A percentile compares a stretch with the other conserved stretches of the same genome.
Conservation (phyloP, 164 flowering plant genomes). For the Annona cherimola region DNA sequence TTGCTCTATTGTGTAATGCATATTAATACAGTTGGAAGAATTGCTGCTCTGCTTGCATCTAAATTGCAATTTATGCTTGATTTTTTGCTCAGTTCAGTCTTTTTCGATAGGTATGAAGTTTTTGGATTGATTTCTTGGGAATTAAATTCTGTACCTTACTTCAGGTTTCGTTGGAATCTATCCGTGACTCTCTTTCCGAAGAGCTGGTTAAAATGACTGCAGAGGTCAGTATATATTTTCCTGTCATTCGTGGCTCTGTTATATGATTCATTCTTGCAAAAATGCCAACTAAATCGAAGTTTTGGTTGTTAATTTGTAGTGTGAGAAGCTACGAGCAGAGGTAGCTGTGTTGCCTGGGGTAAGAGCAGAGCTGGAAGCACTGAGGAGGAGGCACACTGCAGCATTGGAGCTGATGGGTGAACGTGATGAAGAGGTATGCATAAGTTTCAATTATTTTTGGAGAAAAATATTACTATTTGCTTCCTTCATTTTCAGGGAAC, state of each 20-base stretch:
- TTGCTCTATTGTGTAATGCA: conserved; percentile 1
- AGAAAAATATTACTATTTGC: not conserved
- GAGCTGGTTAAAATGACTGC: conserved; percentile 95
- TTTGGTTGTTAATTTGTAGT: conserved; percentile 38
- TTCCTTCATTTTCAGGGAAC: too few species aligned
- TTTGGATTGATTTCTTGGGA: not conserved
- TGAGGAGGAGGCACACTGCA: conserved; percentile 87
- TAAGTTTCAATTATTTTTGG: not conserved
- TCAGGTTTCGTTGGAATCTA: conserved; percentile 89
- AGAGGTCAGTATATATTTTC: conserved; percentile 40
- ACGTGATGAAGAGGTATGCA: conserved; percentile 96
- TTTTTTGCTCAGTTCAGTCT: not conserved
- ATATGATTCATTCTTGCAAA: not conserved
- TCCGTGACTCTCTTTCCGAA: conserved; percentile 96
- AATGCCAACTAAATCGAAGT: not conserved
- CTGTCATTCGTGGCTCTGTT: not conserved
- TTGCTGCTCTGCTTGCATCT: not conserved
- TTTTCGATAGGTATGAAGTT: not conserved
- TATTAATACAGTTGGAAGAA: not conserved
- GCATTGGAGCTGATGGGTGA: conserved; percentile 99
- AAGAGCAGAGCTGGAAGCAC: conserved; percentile 87
- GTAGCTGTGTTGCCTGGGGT: conserved; percentile 66
- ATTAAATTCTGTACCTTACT: not conserved
- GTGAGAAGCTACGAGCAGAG: conserved; percentile 79
- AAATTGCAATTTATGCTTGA: not conserved